Base-by-base conservation (phyloP, 2,329 filamentous ascomycete genomes). In the Colletotrichum melonis region DNA sequence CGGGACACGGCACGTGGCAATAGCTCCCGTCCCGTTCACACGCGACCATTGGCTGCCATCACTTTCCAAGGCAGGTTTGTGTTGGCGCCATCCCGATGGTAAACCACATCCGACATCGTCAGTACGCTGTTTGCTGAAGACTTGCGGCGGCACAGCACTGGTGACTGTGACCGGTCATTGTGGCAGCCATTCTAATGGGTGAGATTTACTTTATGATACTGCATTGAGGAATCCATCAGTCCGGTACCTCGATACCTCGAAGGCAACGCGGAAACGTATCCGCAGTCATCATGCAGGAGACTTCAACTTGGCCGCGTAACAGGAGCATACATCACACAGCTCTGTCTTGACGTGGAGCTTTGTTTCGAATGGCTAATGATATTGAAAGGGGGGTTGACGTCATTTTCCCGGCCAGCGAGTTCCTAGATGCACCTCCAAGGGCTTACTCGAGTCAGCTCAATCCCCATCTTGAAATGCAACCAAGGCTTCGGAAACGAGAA, bases 1-100 rank as follows among this genome's bases (percentile, higher is more conserved):
- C 64, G 46, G 32, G 42, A 52, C 42, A 49, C n/a, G 59, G 67
- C 71, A 73, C 56, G 71, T 67, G 71, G 71, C 56, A 49, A 49
- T 71, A 55, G 54, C 54, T 63, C 24, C 66, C 59, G 38, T 26
- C 35, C n/a, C 52, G 3, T 24, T 49, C 58, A 68, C 19, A 22
- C 26, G 28, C 24, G 52, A 46, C 32, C 8, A 52, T 49, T 67
- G 32, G 55, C 11, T 35, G 22, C 19, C 49, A 7, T 54, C 30
- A 11, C 26, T 11, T n/a, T 26, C 14, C 24, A n/a, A 28, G 7
- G 14, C 26, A 63, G 11, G 19, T 46, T 24, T 26, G 28, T 26
- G 26, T 32, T 49, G 42, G 22, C 19, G 42, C 19, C 42, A 22
- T 49, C 16, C 19, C 42, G 19, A 49, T 22, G 19, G 42, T 22